phyloP scores from a whole-genome alignment of 768 basidiomycete genomes.

The Boletus rubescentipes region DNA sequence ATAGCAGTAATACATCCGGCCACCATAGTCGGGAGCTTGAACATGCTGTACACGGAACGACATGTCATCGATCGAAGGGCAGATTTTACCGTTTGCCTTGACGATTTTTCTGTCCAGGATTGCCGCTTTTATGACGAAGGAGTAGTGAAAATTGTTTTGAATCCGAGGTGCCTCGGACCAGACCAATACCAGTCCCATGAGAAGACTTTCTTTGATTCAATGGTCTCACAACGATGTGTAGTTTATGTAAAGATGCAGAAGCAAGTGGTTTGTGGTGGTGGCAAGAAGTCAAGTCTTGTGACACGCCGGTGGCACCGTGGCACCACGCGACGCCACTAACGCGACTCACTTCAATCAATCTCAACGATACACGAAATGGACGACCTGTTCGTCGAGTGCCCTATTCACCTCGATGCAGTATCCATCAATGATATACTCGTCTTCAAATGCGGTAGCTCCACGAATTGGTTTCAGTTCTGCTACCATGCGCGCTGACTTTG shows the following conservation, averaged over 20 bases:
- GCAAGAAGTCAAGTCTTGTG: too few species aligned
- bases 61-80: not conserved
- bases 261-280: not conserved
- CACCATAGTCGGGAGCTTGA: not conserved
- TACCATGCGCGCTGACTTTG: conserved; percentile 10
- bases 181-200: not conserved
- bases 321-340: not conserved
- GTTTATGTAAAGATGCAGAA: not conserved
- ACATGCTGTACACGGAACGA: not conserved
- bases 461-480: not conserved
- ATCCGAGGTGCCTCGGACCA: not conserved
- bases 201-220: not conserved
- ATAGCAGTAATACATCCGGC: not conserved
- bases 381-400: conserved; percentile 29
- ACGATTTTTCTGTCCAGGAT: not conserved
- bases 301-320: too few species aligned
- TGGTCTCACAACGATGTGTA: not conserved
- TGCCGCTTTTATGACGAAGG: not conserved
- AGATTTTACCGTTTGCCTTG: not conserved
- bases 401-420: conserved; percentile 32
- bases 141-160: not conserved
- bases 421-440: conserved; percentile 27
- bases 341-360: not conserved
- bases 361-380: conserved; percentile 10
- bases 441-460: conserved; percentile 31